Conservation (phyloP, 805 yeast genomes). For the Candida tallmaniae region DNA sequence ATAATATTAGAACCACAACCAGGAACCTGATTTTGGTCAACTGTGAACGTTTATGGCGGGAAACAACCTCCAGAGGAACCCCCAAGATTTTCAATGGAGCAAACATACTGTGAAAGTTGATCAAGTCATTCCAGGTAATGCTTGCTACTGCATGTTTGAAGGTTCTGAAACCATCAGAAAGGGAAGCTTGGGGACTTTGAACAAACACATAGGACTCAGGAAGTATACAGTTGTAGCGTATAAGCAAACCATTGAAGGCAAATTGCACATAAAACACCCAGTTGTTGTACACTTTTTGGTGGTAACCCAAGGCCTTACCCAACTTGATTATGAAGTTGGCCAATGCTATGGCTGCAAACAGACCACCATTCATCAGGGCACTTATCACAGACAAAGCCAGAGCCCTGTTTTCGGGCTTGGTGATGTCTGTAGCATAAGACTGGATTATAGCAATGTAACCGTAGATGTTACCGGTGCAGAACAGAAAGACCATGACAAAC, state of each 20-base stretch:
- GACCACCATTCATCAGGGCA: slow-evolving; percentile 1
- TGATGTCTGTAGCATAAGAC: slow-evolving; percentile 4
- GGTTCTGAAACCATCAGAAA: background rate
- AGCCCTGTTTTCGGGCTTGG: slow-evolving; percentile 4
- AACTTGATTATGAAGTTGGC: slow-evolving; percentile 2
- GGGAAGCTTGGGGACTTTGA: background rate
- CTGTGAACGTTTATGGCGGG: slow-evolving; percentile 1
- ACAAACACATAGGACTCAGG: background rate
- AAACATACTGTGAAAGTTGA: background rate
- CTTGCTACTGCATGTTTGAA: background rate
- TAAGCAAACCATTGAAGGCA: background rate
- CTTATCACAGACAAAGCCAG: slow-evolving; percentile 1
- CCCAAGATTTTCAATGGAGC: background rate
- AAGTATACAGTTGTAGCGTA: background rate
- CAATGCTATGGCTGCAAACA: background rate
- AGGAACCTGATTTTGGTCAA: slow-evolving; percentile 3
- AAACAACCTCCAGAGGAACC: slow-evolving; percentile 2
- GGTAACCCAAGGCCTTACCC: background rate
- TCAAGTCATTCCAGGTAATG: background rate
- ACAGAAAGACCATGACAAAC: background rate
- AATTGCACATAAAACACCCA: background rate
- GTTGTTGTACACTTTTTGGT: background rate
- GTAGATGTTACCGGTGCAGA: background rate
- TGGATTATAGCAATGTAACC: slow-evolving; percentile 3
- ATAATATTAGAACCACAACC: slow-evolving; percentile 1